These are phyloP conservation scores for Cydonia oblonga DNA, from an alignment of 331 rosid species.

Conservation along the genomic window DNA sequence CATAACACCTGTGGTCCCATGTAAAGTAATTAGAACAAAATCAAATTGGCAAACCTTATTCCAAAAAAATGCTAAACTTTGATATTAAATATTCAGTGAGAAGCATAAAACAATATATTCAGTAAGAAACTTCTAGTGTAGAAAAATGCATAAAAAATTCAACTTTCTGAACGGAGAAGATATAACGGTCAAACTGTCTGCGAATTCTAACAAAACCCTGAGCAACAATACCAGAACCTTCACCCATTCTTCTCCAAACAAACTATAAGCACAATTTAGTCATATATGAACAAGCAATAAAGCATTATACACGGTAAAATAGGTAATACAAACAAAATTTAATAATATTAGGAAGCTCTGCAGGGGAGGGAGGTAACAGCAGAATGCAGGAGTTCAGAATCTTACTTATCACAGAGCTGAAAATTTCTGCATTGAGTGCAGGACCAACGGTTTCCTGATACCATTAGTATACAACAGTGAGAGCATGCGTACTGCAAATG, in stretches of 20 bases:
- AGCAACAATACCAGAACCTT: neutral
- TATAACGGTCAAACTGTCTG: neutral
- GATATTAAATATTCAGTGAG: too few relatives aligned
- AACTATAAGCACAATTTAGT: neutral
- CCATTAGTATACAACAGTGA: constrained; percentile 83
- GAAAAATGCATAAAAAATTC: neutral
- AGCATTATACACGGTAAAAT: neutral
- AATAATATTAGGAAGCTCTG: neutral
- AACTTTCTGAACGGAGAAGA: neutral
- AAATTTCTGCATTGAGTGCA: constrained; percentile 90
- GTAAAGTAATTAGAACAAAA: neutral
- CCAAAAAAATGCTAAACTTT: neutral
- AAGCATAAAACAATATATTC: neutral
- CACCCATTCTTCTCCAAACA: neutral
- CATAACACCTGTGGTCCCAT: constrained; percentile 51
- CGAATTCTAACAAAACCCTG: neutral
- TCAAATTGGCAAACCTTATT: neutral
- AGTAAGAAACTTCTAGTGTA: neutral
- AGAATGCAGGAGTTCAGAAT: neutral
- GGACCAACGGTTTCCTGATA: constrained; percentile 78
- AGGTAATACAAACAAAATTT: neutral
- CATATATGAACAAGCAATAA: neutral
- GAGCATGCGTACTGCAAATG: constrained; percentile 83
- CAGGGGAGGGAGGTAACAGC: neutral
- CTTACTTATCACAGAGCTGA: constrained; percentile 91